These are phyloP conservation scores for Lichina pygmaea DNA, from an alignment of 495 filamentous ascomycete genomes.

Conservation along the genomic window DNA sequence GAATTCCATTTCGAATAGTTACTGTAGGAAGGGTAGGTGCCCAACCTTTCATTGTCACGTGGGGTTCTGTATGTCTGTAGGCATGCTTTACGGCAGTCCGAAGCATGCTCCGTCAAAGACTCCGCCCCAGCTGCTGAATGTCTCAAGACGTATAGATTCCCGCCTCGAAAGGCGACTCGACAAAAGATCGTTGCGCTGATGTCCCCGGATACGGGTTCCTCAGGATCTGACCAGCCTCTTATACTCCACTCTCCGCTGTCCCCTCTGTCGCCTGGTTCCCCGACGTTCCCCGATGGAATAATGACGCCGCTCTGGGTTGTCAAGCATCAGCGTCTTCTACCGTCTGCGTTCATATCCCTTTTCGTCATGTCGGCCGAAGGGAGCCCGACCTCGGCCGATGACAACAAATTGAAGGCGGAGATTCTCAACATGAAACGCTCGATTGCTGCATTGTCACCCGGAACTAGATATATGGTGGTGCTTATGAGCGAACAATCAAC, in stretches of 20 bases:
- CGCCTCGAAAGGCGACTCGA: conserved; percentile 33
- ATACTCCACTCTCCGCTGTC: conserved; percentile 70
- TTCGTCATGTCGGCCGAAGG: conserved; percentile 41
- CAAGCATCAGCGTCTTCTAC: conserved; percentile 63
- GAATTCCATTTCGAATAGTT: conserved; percentile 31
- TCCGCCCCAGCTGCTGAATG: background rate
- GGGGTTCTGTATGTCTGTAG: background rate
- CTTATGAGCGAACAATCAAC: conserved; percentile 43
- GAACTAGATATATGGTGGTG: conserved; percentile 46
- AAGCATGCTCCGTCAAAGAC: background rate
- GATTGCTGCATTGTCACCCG: conserved; percentile 40
- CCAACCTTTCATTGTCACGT: background rate
- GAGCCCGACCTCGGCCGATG: conserved; percentile 38
- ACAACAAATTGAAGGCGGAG: conserved; percentile 72
- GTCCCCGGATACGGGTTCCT: background rate
- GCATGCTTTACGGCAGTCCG: background rate
- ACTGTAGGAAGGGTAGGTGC: conserved; percentile 51
- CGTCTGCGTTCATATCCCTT: conserved; percentile 54
- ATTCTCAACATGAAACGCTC: conserved; percentile 47
- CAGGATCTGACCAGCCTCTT: conserved; percentile 4
- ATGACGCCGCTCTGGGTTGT: conserved; percentile 55
- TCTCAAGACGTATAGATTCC: conserved; percentile 29
- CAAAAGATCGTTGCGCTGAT: conserved; percentile 20
- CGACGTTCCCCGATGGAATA: conserved; percentile 65
- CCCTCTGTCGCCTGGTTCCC: conserved; percentile 52